Base-by-base conservation (phyloP, 768 basidiomycete genomes). In the Bullera alba region DNA sequence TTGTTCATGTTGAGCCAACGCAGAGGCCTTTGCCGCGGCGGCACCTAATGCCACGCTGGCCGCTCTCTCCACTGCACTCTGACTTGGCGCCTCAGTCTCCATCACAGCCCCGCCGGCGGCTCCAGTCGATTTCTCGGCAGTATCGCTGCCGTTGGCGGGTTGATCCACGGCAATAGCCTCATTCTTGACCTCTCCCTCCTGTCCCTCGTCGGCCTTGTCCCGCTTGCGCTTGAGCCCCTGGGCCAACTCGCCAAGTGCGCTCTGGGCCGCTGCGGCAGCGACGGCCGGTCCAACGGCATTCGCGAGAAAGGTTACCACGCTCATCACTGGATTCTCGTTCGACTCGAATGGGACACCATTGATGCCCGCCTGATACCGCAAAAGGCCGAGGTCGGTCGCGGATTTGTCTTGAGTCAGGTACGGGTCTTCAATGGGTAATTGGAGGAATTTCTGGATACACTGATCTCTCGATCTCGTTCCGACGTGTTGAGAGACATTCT, bases 271-370 rank as follows among this genome's bases (percentile, higher is more conserved):
- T 53, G 90, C 90, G 0, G 89, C 86, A 3, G 92, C 93, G 3
- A 95, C 85, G 0, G 84, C 83, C 0, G 90, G 89, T 8, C 82
- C 83, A 5, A 97, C 85, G 8, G 92, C 90, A 17, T 57, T 55
- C 6, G 95, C 90, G 21, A 99, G 77, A 76, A 96, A 97, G 1
- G 95, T 90, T 17, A 97, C 92, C 21, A 97, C 95, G 70, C 87
- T 89, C 90, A 99, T 90, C 16, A 99, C 89, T 0, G 95, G 95
- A 66, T 97, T 97, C 65, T 99, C 95, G 4, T 87, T 82, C 69
- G 90, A 87, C 61, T 90, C 86, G 68, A 96, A 95, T 0, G 93
- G 93, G 47, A 95, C 78, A 15, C 85, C 65, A 29, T 64, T 63
- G n/a, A 64, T 36, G 10, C 66, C 64, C 6, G 67, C 59, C 38